phyloP scores from a whole-genome alignment of 352 stramenopile species.

The Globisporangium radiosum region DNA sequence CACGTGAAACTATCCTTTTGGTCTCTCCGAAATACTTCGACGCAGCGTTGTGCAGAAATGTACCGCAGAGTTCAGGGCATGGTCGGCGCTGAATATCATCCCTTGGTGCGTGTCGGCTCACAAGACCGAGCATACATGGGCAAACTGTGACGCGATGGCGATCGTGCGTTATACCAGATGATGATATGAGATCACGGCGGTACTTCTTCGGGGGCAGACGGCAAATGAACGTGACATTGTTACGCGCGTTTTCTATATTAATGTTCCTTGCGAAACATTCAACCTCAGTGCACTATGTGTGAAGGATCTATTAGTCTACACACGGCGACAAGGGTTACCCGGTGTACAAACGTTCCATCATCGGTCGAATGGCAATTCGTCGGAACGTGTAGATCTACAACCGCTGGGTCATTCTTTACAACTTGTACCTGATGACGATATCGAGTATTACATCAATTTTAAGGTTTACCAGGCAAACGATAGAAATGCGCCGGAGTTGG shows the following conservation, averaged over 20 bases:
- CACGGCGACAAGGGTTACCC: conserved; percentile 11
- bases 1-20: not conserved
- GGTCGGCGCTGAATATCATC: too few relatives aligned
- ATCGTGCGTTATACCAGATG: too few relatives aligned
- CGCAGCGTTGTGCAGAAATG: not conserved
- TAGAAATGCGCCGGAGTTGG: conserved; percentile 1
- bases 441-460: conserved; percentile 53
- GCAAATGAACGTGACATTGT: not conserved
- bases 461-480: conserved; percentile 23
- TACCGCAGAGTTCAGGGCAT: not conserved
- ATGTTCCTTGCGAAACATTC: conserved; percentile 7
- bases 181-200: not conserved
- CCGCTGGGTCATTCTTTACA: conserved; percentile 51
- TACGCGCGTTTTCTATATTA: not conserved
- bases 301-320: conserved; percentile 9
- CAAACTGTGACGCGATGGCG: too few relatives aligned
- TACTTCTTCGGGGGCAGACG: too few relatives aligned
- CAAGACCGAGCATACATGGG: too few relatives aligned
- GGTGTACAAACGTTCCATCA: conserved; percentile 7
- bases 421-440: conserved; percentile 42
- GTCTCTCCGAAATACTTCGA: not conserved
- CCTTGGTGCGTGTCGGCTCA: too few relatives aligned
- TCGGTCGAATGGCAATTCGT: conserved; percentile 13
- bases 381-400: conserved; percentile 13
- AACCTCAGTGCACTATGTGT: conserved; percentile 8